phyloP scores from a whole-genome alignment of 257 asterid species.

The Solanum rostratum region DNA sequence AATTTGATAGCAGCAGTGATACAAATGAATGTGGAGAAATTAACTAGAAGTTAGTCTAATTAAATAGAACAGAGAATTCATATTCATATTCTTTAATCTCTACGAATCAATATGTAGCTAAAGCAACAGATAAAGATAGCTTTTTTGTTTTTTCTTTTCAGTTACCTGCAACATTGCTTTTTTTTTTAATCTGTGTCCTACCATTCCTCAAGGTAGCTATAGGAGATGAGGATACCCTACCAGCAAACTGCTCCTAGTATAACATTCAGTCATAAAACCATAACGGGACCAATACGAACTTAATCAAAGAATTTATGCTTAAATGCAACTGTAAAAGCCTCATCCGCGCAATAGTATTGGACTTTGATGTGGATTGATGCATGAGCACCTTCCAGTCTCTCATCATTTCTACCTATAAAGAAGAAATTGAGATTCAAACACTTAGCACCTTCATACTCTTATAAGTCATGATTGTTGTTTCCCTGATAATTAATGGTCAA shows the following conservation, averaged over 20 bases:
- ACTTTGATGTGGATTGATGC: background rate
- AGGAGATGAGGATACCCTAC: background rate
- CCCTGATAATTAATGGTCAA: background rate
- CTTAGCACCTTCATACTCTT: background rate
- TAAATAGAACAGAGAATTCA: background rate
- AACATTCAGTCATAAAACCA: background rate
- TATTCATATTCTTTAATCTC: too few relatives aligned
- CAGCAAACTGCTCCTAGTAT: background rate
- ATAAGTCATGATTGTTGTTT: background rate
- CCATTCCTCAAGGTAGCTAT: background rate
- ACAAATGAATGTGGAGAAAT: background rate
- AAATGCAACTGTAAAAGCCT: background rate
- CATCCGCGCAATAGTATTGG: background rate
- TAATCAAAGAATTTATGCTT: background rate
- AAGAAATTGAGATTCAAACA: background rate
- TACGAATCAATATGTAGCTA: background rate
- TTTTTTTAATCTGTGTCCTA: background rate
- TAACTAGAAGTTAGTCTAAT: background rate
- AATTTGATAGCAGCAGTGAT: background rate
- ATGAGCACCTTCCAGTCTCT: background rate
- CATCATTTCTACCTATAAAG: background rate
- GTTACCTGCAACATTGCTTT: background rate
- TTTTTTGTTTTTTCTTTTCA: background rate
- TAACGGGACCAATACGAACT: background rate
- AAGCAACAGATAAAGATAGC: background rate